Base-by-base conservation (phyloP, 163 green algal genomes). In the Chlorella variabilis region DNA sequence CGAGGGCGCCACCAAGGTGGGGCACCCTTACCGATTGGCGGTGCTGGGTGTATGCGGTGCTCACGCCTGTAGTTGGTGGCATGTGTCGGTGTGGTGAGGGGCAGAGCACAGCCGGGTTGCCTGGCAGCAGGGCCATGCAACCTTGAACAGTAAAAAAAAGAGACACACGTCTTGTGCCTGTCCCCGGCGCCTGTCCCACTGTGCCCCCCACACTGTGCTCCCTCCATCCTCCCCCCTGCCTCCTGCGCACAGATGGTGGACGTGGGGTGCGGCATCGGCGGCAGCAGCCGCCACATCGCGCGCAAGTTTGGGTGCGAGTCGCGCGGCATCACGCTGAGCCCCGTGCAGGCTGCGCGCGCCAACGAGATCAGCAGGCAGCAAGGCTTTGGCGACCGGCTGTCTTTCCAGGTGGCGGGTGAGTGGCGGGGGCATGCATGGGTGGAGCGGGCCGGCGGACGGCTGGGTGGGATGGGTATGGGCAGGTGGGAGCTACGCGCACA, bases 261-360 rank as follows among this genome's bases (percentile, higher is more conserved):
- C 76, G 93, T 98, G 5, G 96, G 96, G 0, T 99, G 96, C 84
- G 96, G 96, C 84, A 94, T 99, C n/a, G 96, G 96, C 31, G 96
- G 96, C 62, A 95, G 88, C 84, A 96, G 90, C 75, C 85, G 96
- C 5, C 87, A 98, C 89, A 91, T 98, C 33, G 58, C 81, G 23
- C 78, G 84, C 42, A 97, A 97, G 90, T 97, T 89, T 81, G 89
- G 89, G 39, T 93, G 86, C 83, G 86, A 31, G 0, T 77, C 91
- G 0, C 77, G 81, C 27, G 95, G 95, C 68, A 96, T 99, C 87
- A 98, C 96, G 4, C 91, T 99, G 3, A 95, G 87, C 51, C 92
- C 95, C n/a, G 13, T 58, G 36, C 73, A 80, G 89, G 96, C 94
- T 1, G 76, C 71, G 15, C 90, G 96, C 2, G 96, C 91, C 13